A percentile compares a stretch with the other conserved stretches of the same genome.
These are phyloP conservation scores for Aureobasidium sp. DNA, from an alignment of 2,329 filamentous ascomycete genomes.

Conservation along the genomic window DNA sequence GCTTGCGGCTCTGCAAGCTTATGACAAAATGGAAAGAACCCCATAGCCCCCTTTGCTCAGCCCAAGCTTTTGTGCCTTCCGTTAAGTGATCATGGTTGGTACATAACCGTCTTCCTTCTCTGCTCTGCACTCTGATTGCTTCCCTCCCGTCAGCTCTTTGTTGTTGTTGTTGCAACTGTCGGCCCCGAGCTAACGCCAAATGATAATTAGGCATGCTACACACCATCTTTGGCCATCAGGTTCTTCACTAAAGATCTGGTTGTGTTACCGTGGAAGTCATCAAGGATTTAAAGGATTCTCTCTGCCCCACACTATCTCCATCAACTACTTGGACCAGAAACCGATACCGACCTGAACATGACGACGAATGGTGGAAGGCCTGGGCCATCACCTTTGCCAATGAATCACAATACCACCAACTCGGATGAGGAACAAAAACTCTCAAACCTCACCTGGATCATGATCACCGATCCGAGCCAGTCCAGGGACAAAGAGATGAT, in stretches of 20 bases:
- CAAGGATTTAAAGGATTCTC: background rate
- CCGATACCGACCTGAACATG: background rate
- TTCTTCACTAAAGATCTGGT: background rate
- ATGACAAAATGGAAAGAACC: background rate
- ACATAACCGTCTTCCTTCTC: background rate
- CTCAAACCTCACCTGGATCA: constrained; percentile 23
- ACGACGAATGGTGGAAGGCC: background rate
- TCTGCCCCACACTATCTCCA: background rate
- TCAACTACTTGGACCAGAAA: background rate
- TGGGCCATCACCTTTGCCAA: background rate
- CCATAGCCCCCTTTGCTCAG: constrained; percentile 1
- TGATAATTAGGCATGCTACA: background rate
- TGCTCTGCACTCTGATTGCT: background rate
- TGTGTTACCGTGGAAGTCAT: background rate
- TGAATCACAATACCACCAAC: background rate
- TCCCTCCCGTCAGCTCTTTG: background rate
- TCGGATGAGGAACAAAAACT: background rate
- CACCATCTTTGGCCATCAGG: background rate
- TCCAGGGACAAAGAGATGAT: constrained; percentile 26
- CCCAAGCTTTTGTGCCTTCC: background rate
- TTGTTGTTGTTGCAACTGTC: background rate
- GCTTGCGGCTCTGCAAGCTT: background rate
- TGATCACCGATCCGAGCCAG: constrained; percentile 24
- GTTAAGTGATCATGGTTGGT: background rate
- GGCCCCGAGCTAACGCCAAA: background rate